Evolutionary conservation across 805 yeast species (phyloP).

Genomic region (Starmera quercuum): DNA sequence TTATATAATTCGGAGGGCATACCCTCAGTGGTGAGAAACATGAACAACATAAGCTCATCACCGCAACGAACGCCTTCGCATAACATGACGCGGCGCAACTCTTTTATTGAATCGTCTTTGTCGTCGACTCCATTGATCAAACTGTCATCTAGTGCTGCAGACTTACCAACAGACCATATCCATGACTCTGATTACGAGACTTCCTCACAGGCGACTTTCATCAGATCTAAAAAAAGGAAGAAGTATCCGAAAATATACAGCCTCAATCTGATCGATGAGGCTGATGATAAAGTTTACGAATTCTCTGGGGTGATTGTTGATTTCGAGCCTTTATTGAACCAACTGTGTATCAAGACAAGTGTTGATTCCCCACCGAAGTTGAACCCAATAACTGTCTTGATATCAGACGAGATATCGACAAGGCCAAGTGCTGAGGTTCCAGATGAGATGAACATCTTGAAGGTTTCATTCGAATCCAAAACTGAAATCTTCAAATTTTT

Average conservation of each 20-base stretch:
- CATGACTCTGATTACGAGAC: not conserved
- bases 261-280: constrained; percentile 10
- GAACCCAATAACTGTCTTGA: constrained; percentile 6
- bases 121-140: not conserved
- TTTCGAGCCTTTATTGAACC: constrained; percentile 11
- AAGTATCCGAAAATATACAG: not conserved
- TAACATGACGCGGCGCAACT: too few relatives aligned
- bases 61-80: too few relatives aligned
- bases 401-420: constrained; percentile 1
- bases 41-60: too few relatives aligned
- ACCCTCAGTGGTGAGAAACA: not conserved
- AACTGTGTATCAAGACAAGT: constrained; percentile 8
- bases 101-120: too few relatives aligned
- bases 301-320: constrained; percentile 10
- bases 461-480: constrained; percentile 6
- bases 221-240: not conserved
- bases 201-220: not conserved
- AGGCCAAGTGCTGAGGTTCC: not conserved
- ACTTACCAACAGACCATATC: not conserved
- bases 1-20: too few relatives aligned
- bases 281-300: constrained; percentile 12
- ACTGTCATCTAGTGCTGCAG: not conserved
- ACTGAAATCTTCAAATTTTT: constrained; percentile 12
- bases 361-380: constrained; percentile 4
- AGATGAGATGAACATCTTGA: constrained; percentile 6